phyloP scores from a whole-genome alignment of 768 basidiomycete genomes.

The Trichaptum fuscoviolaceum region DNA sequence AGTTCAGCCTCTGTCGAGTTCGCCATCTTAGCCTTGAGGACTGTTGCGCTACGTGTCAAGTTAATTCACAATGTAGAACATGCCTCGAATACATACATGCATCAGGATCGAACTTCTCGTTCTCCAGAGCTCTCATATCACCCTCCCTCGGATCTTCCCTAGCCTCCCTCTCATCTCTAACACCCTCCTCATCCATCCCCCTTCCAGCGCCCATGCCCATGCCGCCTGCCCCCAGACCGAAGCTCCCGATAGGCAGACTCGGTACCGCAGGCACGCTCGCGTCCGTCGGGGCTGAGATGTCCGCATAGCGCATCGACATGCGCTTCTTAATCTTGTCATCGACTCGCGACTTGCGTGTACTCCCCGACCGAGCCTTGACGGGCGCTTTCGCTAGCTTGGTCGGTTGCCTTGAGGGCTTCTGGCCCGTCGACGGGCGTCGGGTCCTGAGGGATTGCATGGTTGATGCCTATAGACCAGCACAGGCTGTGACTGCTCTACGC shows the following conservation, averaged over 20 bases:
- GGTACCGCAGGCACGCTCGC: constrained; percentile 53
- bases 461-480: background rate
- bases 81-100: constrained; percentile 57
- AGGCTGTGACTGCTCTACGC: no score
- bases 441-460: constrained; percentile 30
- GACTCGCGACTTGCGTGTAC: constrained; percentile 39
- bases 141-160: constrained; percentile 56
- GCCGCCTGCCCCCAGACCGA: constrained; percentile 29
- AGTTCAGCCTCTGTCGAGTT: constrained; percentile 85
- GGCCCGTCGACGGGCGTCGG: constrained; percentile 21
- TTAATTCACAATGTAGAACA: background rate
- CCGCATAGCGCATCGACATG: constrained; percentile 91
- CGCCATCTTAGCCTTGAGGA: constrained; percentile 80
- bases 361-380: constrained; percentile 14
- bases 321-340: constrained; percentile 96
- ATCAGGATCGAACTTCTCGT: constrained; percentile 83
- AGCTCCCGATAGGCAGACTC: constrained; percentile 38
- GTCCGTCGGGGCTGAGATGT: constrained; percentile 69
- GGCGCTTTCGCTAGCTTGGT: constrained; percentile 13
- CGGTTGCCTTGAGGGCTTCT: constrained; percentile 14
- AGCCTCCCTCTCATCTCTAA: constrained; percentile 36
- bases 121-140: constrained; percentile 60
- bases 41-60: constrained; percentile 30
- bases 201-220: constrained; percentile 21
- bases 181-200: constrained; percentile 45